Evolutionary conservation across 768 basidiomycete species (phyloP).

Genomic region (Amyloporia xantha): DNA sequence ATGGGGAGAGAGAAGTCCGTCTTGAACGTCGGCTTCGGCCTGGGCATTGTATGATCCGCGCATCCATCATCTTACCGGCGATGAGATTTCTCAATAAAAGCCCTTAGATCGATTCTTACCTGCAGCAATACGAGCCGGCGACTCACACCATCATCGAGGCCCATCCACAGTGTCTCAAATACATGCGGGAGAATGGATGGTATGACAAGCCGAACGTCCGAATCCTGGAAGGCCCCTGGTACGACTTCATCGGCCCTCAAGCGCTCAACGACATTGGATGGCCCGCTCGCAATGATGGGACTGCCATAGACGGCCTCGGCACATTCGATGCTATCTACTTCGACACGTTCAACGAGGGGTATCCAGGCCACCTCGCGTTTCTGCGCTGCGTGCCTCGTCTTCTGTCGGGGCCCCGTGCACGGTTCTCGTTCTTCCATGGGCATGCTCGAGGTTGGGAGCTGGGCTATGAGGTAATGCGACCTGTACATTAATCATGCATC

Average conservation of each 20-base stretch:
- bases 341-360: conserved; percentile 3
- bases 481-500: background rate
- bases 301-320: background rate
- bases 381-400: conserved; percentile 1
- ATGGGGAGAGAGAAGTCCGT: background rate
- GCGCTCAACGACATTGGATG: background rate
- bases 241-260: conserved; percentile 1
- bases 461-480: background rate
- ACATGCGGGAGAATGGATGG: conserved; percentile 4
- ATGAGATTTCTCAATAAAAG: background rate
- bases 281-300: background rate
- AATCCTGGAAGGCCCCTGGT: conserved; percentile 2
- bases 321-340: conserved; percentile 2
- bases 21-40: conserved; percentile 5
- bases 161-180: conserved; percentile 1
- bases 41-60: conserved; percentile 3
- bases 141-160: conserved; percentile 6
- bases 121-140: conserved; percentile 2
- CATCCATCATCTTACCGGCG: background rate
- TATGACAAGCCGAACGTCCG: conserved; percentile 2
- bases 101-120: conserved; percentile 7
- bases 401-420: background rate
- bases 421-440: conserved; percentile 5
- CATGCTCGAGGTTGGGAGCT: background rate
- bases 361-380: background rate